Base-by-base conservation (phyloP, 768 basidiomycete genomes). In the Lentinula edodes region DNA sequence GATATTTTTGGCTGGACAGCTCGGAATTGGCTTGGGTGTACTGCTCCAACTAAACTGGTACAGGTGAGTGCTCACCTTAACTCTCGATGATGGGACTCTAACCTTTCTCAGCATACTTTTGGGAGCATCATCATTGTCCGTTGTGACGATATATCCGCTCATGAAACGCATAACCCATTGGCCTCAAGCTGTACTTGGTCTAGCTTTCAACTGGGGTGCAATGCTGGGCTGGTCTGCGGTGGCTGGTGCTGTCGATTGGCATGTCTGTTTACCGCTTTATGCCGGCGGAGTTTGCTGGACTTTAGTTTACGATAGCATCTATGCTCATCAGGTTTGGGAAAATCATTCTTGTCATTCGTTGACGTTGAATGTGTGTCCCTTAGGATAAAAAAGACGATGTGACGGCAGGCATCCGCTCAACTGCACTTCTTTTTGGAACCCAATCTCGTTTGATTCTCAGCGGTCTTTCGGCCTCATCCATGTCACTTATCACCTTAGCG, bases 141-240 rank as follows among this genome's bases (percentile, higher is more conserved):
- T 99, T 13, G 97, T 99, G 50, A 84, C 84, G 6, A 70, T 93
- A 51, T 99, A 99, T 74, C 97, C 97, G 0, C 78, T 96, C 65
- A 98, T 99, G 97, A 99, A 99, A 73, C 84, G 97, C 13, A 75
- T 97, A 43, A 99, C 97, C 0, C 80, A 98, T 71, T 99, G 96
- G 92, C 97, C 97, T 1, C 97, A 99, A 70, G 88, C 91, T 43
- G 89, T 97, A 34, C 87, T 99, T 20, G 96, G 95, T 93, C 80
- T 98, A 51, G 88, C 95, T 0, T 99, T 95, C 73, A 98, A 98
- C 74, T 99, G 96, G 96, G 97, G 97, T 16, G 87, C 93, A 1
- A 74, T 99, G 1, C 84, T 98, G 16, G 97, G 97, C 23, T 98
- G 95, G 91, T 95, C 97, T 3, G 95, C 97, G 2, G 87, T 98